Conservation (phyloP, 2,329 filamentous ascomycete genomes). For the Dendrostoma leiphaemia region DNA sequence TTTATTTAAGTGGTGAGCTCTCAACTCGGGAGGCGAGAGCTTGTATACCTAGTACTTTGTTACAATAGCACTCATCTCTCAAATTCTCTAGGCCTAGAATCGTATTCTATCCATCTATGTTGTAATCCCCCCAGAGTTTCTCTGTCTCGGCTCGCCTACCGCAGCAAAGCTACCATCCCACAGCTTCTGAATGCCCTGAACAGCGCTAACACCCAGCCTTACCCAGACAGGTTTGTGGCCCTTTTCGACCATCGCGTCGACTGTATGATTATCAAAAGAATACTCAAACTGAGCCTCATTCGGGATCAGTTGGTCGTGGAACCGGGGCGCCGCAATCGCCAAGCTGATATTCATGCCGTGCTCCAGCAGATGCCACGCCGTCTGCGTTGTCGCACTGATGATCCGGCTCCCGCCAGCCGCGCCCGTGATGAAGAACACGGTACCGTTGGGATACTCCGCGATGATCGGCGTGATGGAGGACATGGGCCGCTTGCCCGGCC, state of each 20-base stretch:
- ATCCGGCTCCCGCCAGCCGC: conserved; percentile 83
- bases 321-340: conserved; percentile 64
- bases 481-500: conserved; percentile 76
- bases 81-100: too few relatives aligned
- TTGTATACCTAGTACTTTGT: too few relatives aligned
- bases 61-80: too few relatives aligned
- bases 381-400: conserved; percentile 79
- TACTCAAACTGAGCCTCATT: conserved; percentile 69
- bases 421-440: conserved; percentile 70
- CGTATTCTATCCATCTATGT: not conserved
- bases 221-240: conserved; percentile 78
- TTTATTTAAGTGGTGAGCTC: too few relatives aligned
- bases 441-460: conserved; percentile 63
- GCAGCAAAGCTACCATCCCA: conserved; percentile 72
- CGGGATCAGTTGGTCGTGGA: conserved; percentile 83
- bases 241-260: conserved; percentile 60
- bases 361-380: conserved; percentile 72
- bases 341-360: conserved; percentile 56
- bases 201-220: conserved; percentile 62
- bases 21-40: not conserved
- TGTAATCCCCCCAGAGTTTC: conserved; percentile 66
- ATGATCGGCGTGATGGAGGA: conserved; percentile 83
- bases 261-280: conserved; percentile 66
- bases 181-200: conserved; percentile 68
- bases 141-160: conserved; percentile 77